Evolutionary conservation across 768 basidiomycete genomes (phyloP), one percentile per base, ranked within the genome.

Genomic region (Naganishia vishniacii): DNA sequence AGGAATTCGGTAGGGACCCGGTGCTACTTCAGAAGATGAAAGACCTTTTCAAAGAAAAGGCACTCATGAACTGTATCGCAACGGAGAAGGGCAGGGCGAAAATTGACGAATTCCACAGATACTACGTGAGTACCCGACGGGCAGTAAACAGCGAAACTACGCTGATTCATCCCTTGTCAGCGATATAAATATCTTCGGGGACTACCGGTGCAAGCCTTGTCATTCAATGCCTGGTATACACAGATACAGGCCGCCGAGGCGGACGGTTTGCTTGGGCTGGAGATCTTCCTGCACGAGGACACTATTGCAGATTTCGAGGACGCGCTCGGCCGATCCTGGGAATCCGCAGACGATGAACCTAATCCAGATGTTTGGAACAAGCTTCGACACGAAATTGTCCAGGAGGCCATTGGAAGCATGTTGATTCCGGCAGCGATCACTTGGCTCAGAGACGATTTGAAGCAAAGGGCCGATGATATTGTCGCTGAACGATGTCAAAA

Each of bases 1-100:
- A 88, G 0, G 95, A 98, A 75, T 82, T 98, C 18, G 89, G 89
- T 34, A 93, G 89, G 73, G 94, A 99, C 75, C 94, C 94, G 13
- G 79, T 91, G 12, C 82, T 99, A 31, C 82, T 91, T 44, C 85
- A 86, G 67, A 82, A 85, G 62, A 85, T 91, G 56, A 85, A 95
- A 58, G 81, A 85, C 61, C 73, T 83, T 40, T 92, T 91, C 81
- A 85, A 83, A 72, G 80, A 81, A 13, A 84, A 86, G 66, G 94
- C 87, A 1, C 81, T 84, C 20, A 80, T 98, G 32, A 85, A 87
- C 23, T 85, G 93, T 16, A 81, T 82, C 49, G 92, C 94, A 0
- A 98, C 94, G 0, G 92, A 94, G 58, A 84, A 87, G 49, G 95
- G 95, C 23, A 79, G 76, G 66, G 67, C 68, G 28, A 79, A 80